phyloP scores from a whole-genome alignment of 164 flowering plant species.

The Echeveria elegans region DNA sequence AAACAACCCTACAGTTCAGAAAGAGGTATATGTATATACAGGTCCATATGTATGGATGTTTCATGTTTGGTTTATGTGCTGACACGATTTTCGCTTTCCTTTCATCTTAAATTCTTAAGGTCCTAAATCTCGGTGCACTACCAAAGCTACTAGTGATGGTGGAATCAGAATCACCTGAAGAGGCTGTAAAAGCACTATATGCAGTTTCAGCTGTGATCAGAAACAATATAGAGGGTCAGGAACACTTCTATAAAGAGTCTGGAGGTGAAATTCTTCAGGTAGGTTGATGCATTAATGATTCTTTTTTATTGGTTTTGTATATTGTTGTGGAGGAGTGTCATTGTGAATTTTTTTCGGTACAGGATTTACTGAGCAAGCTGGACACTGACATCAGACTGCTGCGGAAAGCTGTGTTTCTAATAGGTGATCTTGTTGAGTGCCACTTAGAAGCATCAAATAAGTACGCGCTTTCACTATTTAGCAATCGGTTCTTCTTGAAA shows the following conservation, averaged over 20 bases:
- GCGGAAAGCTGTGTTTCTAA: constrained; percentile 58
- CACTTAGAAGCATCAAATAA: constrained; percentile 30
- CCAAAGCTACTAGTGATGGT: constrained; percentile 62
- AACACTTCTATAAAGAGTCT: constrained; percentile 53
- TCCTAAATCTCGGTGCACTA: constrained; percentile 61
- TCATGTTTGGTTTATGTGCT: neutral
- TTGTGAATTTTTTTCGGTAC: constrained; percentile 13
- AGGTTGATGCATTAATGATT: constrained; percentile 4
- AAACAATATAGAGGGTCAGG: constrained; percentile 58
- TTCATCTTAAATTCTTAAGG: constrained; percentile 26
- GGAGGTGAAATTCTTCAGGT: constrained; percentile 82
- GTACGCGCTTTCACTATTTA: constrained; percentile 38
- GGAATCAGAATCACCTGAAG: constrained; percentile 51
- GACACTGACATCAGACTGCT: constrained; percentile 63
- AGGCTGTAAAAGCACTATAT: constrained; percentile 77
- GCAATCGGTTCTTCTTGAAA: constrained; percentile 51
- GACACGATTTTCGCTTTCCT: neutral
- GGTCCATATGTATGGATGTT: neutral
- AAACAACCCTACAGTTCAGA: constrained; percentile 76
- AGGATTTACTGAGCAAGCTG: constrained; percentile 70
- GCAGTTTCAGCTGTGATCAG: constrained; percentile 81
- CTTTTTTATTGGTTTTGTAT: neutral
- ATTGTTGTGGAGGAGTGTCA: neutral
- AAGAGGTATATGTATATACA: constrained; percentile 37
- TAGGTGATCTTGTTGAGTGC: constrained; percentile 58